Percentiles rank a stretch among this genome's conserved stretches.
Evolutionary conservation across 768 basidiomycete genomes (phyloP).

Genomic region (Leccinum obscurum): DNA sequence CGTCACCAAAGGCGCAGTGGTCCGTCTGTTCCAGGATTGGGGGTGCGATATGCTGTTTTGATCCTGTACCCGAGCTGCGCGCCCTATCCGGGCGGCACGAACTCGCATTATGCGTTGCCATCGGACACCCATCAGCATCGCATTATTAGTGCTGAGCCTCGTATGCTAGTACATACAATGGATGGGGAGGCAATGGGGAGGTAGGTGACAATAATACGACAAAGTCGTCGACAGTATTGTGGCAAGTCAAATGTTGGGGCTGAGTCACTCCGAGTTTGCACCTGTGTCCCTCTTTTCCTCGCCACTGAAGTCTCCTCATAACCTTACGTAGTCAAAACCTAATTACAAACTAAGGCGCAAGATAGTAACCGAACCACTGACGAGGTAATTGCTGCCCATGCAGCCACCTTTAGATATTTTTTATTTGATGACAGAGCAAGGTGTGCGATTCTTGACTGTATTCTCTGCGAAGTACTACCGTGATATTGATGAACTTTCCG

Average conservation of each 20-base stretch:
- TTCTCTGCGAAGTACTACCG: conserved; percentile 18
- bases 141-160: background rate
- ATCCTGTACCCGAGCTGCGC: background rate
- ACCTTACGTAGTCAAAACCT: conserved; percentile 12
- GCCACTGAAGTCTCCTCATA: conserved; percentile 7
- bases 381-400: conserved; percentile 30
- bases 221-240: conserved; percentile 3
- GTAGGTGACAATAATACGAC: background rate
- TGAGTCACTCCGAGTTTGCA: no score
- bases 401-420: conserved; percentile 25
- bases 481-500: conserved; percentile 21
- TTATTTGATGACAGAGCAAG: conserved; percentile 23
- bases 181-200: background rate
- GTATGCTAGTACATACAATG: background rate
- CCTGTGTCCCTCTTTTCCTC: conserved; percentile 1
- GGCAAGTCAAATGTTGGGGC: conserved; percentile 19
- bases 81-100: background rate
- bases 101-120: background rate
- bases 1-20: background rate
- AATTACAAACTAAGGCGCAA: background rate
- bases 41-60: background rate
- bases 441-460: conserved; percentile 28
- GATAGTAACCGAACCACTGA: conserved; percentile 20
- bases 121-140: background rate
- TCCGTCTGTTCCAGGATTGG: background rate